Evolutionary conservation across 768 basidiomycete species (phyloP).

Genomic region (Rhodotorula kratochvilovae): DNA sequence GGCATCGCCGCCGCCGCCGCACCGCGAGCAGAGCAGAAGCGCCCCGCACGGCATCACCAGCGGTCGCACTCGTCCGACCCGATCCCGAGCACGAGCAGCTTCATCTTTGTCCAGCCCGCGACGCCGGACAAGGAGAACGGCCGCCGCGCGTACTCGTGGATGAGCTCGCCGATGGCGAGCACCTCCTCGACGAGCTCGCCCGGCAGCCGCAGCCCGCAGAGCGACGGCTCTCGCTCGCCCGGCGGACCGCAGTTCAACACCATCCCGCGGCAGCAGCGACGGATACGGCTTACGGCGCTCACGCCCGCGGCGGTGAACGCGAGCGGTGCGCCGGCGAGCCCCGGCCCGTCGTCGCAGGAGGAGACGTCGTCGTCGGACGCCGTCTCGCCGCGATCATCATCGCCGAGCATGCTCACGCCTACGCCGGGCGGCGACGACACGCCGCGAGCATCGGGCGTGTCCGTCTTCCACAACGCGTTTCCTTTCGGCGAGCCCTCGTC

Average conservation of each 20-base stretch:
- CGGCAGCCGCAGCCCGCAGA: background rate
- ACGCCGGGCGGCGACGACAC: background rate
- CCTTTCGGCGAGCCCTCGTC: conserved; percentile 14
- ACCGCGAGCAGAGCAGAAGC: conserved; percentile 8
- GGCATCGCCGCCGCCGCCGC: conserved; percentile 3
- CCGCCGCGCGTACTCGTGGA: background rate
- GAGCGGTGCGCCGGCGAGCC: background rate
- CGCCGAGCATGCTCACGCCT: background rate
- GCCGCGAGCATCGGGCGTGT: background rate
- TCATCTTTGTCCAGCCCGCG: conserved; percentile 37
- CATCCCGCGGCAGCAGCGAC: conserved; percentile 3
- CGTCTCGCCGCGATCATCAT: background rate
- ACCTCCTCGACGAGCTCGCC: background rate
- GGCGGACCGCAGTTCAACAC: background rate
- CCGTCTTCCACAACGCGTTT: conserved; percentile 7
- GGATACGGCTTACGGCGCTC: conserved; percentile 14
- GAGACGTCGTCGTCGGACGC: conserved; percentile 9
- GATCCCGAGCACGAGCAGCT: conserved; percentile 29
- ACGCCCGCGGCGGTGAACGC: background rate
- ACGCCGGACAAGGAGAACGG: conserved; percentile 1
- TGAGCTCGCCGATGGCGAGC: background rate
- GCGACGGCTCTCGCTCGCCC: background rate
- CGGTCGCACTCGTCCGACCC: conserved; percentile 36
- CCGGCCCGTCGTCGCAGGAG: conserved; percentile 31
- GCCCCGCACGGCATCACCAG: conserved; percentile 31